Evolutionary conservation across 805 yeast species (phyloP).

Genomic region (Blastobotrys peoriensis): DNA sequence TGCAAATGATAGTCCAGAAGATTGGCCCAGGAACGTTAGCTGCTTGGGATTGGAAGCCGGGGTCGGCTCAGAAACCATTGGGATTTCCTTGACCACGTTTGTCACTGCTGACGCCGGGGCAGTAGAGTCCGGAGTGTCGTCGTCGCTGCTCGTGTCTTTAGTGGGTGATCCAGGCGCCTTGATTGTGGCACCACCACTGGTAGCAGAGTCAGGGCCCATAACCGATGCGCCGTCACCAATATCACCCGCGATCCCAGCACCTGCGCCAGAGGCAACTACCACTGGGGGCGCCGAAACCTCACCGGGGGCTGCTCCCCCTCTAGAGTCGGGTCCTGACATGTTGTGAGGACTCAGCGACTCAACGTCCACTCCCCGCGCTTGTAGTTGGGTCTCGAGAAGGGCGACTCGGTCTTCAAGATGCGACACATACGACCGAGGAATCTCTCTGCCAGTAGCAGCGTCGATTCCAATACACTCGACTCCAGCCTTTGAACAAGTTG

Average conservation of each 20-base stretch:
- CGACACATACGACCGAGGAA: conserved; percentile 66
- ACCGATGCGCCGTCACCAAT: not conserved
- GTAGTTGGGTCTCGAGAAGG: conserved; percentile 47
- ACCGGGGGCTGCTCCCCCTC: not conserved
- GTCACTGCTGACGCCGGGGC: conserved; percentile 16
- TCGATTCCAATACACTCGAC: conserved; percentile 79
- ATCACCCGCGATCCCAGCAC: not conserved
- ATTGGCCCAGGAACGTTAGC: conserved; percentile 27
- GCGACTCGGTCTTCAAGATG: conserved; percentile 63
- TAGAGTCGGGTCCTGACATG: not conserved
- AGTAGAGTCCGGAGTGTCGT: conserved; percentile 2
- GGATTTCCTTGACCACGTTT: conserved; percentile 24
- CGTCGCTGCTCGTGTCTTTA: not conserved
- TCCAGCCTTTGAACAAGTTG: conserved; percentile 56
- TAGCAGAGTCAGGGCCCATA: too few species aligned
- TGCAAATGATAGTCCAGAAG: conserved; percentile 63
- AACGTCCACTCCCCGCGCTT: conserved; percentile 32
- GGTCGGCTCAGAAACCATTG: conserved; percentile 23
- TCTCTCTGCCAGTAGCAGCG: conserved; percentile 81
- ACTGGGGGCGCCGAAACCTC: not conserved
- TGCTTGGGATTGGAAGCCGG: conserved; percentile 17
- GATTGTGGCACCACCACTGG: too few species aligned
- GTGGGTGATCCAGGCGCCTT: not conserved
- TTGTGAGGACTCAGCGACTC: conserved; percentile 2
- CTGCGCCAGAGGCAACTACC: not conserved